Conservation (phyloP, 352 stramenopile genomes). For the Phytophthora megakarya region DNA sequence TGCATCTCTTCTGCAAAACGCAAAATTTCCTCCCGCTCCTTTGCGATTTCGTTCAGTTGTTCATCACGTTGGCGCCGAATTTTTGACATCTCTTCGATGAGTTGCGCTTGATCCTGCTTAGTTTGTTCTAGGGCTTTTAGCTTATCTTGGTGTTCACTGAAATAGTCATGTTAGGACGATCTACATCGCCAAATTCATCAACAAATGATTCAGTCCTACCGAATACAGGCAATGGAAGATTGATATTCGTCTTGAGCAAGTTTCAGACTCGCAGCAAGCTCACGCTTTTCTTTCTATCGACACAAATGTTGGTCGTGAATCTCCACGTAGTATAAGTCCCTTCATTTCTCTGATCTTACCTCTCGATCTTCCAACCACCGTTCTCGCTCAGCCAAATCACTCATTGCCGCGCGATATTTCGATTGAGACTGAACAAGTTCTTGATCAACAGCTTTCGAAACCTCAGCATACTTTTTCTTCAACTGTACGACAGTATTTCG, state of each 20-base stretch:
- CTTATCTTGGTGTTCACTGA: conserved; percentile 53
- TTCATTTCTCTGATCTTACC: conserved; percentile 11
- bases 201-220: conserved; percentile 20
- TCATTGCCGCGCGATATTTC: conserved; percentile 26
- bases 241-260: conserved; percentile 43
- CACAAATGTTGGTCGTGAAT: background rate
- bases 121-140: conserved; percentile 37
- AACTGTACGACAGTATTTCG: conserved; percentile 16
- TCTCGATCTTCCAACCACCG: conserved; percentile 25
- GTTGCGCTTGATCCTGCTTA: conserved; percentile 43
- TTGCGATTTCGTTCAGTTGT: conserved; percentile 21
- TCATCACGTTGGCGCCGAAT: conserved; percentile 31
- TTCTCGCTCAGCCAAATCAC: conserved; percentile 36
- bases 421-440: conserved; percentile 32
- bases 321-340: too few species aligned
- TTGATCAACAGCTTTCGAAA: conserved; percentile 23
- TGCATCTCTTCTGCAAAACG: conserved; percentile 35
- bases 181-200: background rate
- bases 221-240: conserved; percentile 35
- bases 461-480: conserved; percentile 24
- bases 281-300: conserved; percentile 23
- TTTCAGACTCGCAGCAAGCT: conserved; percentile 38
- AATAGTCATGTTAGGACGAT: background rate
- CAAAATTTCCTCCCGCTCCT: conserved; percentile 31
- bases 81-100: conserved; percentile 44